Base-by-base conservation (phyloP, 805 yeast genomes). In the Ogataea pilisensis region DNA sequence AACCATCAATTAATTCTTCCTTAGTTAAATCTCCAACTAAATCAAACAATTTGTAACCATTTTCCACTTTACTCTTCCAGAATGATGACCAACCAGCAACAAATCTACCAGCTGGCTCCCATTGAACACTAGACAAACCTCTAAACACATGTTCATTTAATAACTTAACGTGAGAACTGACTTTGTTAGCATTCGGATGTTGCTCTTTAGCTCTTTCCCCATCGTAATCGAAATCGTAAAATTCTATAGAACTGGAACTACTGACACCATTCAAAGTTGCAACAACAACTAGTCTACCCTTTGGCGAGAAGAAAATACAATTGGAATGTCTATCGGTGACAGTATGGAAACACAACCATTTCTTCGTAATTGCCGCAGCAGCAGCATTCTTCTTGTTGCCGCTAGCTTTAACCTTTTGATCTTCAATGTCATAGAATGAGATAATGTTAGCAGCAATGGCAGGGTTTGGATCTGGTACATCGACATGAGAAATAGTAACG, bases 101-200 rank as follows among this genome's bases (percentile, higher is more conserved):
- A 63, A 73, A 89, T 66, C 98, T 78, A 53, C 99, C 99, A 38
- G 95, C 83, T 43, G 96, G 91, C 65, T 93, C 99, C 99, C 99
- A 93, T 39, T 80, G 72, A 46, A 89, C 59, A 60, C 84, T 85
- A 37, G 95, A 84, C 67, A 89, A 75, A 47, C 96, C 95, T 41
- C 76, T 72, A 58, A 73, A 85, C 53, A 78, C 80, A 49, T 80
- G 81, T 29, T 75, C 66, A 44, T 75, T 78, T 48, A 91, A 66
- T 54, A 74, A 72, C 59, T 79, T 78, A 46, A 83, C 72, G 50
- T 76, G 77, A 32, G 81, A 78, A 14, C 69, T 64, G 26, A 75
- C 77, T 41, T 75, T 79, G 3, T n/a, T 9, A 18, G 41, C 36
- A 32, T 38, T 38, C 11, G 29, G 22, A 20, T 38, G 18, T 48